Percentiles rank a stretch among this genome's conserved stretches.
Evolutionary conservation across 257 asterid genomes (phyloP).

Genomic region (Lycium barbarum): DNA sequence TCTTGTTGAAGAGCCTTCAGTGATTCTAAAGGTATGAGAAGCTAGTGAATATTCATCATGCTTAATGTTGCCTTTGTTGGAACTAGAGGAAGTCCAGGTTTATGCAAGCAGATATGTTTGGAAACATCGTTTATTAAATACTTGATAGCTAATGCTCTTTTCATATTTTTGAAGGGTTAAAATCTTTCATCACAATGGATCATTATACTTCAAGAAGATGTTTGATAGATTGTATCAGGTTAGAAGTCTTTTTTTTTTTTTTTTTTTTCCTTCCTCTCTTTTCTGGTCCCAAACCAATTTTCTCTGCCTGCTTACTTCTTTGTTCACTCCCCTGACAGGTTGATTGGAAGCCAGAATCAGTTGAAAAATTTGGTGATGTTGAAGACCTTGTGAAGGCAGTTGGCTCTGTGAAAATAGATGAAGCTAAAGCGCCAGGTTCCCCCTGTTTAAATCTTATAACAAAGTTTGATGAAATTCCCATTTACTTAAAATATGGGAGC

Average conservation of each 20-base stretch:
- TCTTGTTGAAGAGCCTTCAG: background rate
- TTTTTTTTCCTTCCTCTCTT: constrained; percentile 6
- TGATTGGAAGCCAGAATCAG: constrained; percentile 92
- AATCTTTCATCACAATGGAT: constrained; percentile 84
- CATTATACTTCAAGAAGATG: constrained; percentile 86
- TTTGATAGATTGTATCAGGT: constrained; percentile 91
- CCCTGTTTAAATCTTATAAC: constrained; percentile 26
- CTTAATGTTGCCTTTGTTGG: background rate
- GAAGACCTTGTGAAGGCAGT: constrained; percentile 65
- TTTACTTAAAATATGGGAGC: constrained; percentile 19
- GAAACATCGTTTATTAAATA: background rate
- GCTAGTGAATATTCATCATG: constrained; percentile 17
- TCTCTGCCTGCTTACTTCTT: constrained; percentile 37
- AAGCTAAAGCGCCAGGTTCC: constrained; percentile 65
- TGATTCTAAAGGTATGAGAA: constrained; percentile 21
- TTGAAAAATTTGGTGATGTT: constrained; percentile 72
- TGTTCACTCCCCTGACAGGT: constrained; percentile 55
- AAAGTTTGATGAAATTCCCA: constrained; percentile 21
- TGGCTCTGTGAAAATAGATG: constrained; percentile 71
- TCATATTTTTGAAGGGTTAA: constrained; percentile 67
- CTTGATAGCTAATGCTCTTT: constrained; percentile 15
- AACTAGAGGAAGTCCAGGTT: background rate
- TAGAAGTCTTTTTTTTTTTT: constrained; percentile 41
- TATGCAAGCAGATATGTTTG: background rate
- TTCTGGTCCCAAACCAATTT: constrained; percentile 25